A percentile compares a stretch with the other conserved stretches of the same genome.
Conservation (phyloP, 106 monocot species). For the Ottelia alismoides region DNA sequence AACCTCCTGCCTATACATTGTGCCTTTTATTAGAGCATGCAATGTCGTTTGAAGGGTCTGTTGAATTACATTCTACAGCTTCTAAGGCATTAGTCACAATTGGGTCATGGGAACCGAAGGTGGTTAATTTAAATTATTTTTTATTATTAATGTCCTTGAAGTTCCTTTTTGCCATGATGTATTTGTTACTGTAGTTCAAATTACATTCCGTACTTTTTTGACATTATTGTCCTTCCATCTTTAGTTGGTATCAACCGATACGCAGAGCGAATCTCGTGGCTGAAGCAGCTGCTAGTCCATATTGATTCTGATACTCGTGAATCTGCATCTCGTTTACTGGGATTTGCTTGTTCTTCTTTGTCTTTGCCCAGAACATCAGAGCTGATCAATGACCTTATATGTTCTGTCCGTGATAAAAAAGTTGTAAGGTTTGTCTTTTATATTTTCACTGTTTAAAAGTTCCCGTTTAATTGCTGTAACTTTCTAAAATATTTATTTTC, state of each 20-base stretch:
- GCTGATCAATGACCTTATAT: conserved; percentile 43
- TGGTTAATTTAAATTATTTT: conserved; percentile 5
- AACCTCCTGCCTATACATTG: conserved; percentile 24
- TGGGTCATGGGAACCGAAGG: conserved; percentile 60
- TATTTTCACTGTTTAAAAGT: neutral
- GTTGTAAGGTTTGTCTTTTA: conserved; percentile 42
- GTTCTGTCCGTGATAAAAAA: conserved; percentile 19
- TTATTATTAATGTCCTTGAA: neutral
- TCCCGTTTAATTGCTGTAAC: neutral
- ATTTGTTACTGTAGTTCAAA: too few species aligned
- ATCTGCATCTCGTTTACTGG: conserved; percentile 69
- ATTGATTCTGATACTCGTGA: conserved; percentile 77
- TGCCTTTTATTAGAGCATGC: conserved; percentile 78
- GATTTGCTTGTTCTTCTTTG: conserved; percentile 53
- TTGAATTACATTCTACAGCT: conserved; percentile 70
- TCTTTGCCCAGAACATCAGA: conserved; percentile 32
- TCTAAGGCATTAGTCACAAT: conserved; percentile 69
- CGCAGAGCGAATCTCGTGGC: conserved; percentile 47
- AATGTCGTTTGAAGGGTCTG: conserved; percentile 76
- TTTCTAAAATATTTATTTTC: neutral
- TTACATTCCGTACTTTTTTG: neutral
- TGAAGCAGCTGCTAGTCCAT: conserved; percentile 64
- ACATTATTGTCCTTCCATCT: conserved; percentile 6
- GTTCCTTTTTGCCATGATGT: too few species aligned
- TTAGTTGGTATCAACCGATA: conserved; percentile 72